Percentiles rank a stretch among this genome's conserved stretches.
These are phyloP conservation scores for Crotalaria pallida DNA, from an alignment of 306 rosid genomes.

Conservation along the genomic window DNA sequence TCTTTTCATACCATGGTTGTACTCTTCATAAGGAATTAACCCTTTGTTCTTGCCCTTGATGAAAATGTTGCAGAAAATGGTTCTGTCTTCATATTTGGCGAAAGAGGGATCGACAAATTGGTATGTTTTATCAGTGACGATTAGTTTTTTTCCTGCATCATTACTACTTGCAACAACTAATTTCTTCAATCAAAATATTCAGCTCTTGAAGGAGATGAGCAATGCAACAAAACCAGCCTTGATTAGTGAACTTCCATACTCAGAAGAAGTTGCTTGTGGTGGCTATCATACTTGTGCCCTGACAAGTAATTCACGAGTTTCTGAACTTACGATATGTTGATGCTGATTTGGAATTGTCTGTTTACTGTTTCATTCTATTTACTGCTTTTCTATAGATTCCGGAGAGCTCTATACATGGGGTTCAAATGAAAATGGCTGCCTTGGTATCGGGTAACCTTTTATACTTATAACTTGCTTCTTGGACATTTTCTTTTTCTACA, in stretches of 20 bases:
- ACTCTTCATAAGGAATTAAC: background rate
- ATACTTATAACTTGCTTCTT: conserved; percentile 13
- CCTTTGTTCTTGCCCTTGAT: background rate
- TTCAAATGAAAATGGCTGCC: conserved; percentile 97
- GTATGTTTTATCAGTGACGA: conserved; percentile 34
- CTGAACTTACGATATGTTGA: conserved; percentile 12
- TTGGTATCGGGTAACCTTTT: conserved; percentile 72
- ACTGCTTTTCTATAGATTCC: conserved; percentile 35
- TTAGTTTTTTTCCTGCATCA: background rate
- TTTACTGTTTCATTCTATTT: conserved; percentile 15
- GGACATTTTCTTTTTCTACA: background rate
- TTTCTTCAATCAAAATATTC: conserved; percentile 28
- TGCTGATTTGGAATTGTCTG: conserved; percentile 11
- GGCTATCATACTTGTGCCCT: conserved; percentile 90
- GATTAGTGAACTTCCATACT: conserved; percentile 57
- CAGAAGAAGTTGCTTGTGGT: conserved; percentile 83
- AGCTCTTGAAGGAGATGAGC: conserved; percentile 48
- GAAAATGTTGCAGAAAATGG: conserved; percentile 72
- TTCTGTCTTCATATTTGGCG: conserved; percentile 69
- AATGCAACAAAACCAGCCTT: conserved; percentile 45
- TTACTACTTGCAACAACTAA: background rate
- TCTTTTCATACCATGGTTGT: background rate
- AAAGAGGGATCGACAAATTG: conserved; percentile 58
- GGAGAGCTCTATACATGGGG: conserved; percentile 97
- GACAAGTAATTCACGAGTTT: conserved; percentile 60